phyloP scores from a whole-genome alignment of 2,329 filamentous ascomycete genomes.

The Decorospora gaudefroyi region DNA sequence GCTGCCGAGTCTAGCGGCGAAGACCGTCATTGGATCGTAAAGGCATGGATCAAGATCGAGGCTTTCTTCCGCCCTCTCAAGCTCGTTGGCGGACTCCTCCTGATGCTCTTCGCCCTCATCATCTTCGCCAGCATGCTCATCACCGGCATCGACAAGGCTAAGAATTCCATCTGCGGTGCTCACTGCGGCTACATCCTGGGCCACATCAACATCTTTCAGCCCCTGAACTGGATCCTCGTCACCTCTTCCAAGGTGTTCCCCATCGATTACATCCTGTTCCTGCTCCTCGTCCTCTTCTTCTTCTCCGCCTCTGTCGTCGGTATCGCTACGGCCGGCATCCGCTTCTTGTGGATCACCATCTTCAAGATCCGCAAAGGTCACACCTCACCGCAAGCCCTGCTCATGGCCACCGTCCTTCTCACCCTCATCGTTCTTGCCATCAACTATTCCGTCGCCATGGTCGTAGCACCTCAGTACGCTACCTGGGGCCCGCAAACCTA shows the following conservation, averaged over 20 bases:
- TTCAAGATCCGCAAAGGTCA: constrained; percentile 89
- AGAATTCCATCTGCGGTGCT: constrained; percentile 89
- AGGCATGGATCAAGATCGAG: constrained; percentile 76
- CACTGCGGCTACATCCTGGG: constrained; percentile 91
- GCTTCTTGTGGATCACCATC: constrained; percentile 92
- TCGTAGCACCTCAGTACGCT: constrained; percentile 94
- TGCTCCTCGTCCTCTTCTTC: constrained; percentile 80
- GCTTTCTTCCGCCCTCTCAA: constrained; percentile 86
- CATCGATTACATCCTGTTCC: constrained; percentile 88
- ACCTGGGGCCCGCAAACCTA: constrained; percentile 94
- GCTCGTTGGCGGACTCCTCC: constrained; percentile 77
- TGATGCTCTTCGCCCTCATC: constrained; percentile 74
- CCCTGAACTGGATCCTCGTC: constrained; percentile 87
- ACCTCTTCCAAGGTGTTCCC: constrained; percentile 83
- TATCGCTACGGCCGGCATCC: constrained; percentile 84
- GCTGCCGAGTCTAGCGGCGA: constrained; percentile 81
- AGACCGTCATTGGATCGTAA: constrained; percentile 73
- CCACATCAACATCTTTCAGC: constrained; percentile 89
- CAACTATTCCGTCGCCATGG: constrained; percentile 90
- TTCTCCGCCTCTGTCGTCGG: constrained; percentile 88
- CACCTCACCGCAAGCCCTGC: constrained; percentile 86
- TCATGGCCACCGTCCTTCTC: constrained; percentile 88
- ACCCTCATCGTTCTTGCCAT: constrained; percentile 87
- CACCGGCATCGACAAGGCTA: constrained; percentile 93
- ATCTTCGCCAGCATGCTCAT: constrained; percentile 93